phyloP scores from a whole-genome alignment of 306 rosid species.

The Fagus sylvatica region DNA sequence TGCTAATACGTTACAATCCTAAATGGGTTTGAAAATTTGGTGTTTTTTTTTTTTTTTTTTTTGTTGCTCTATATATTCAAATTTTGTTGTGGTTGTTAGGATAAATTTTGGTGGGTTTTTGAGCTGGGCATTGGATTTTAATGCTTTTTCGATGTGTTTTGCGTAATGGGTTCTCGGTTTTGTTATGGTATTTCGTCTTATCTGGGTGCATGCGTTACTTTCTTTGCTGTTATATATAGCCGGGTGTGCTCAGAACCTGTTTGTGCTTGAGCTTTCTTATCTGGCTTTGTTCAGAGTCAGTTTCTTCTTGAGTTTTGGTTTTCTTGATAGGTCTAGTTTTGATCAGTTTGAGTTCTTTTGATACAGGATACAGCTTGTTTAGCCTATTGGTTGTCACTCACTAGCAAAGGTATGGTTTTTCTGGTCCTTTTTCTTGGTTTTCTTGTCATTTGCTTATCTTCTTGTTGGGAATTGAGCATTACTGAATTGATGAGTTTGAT shows the following conservation, averaged over 20 bases:
- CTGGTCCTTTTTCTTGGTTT: neutral
- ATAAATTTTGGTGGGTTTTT: constrained; percentile 11
- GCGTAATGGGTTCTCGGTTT: constrained; percentile 21
- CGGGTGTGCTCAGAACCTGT: constrained; percentile 7
- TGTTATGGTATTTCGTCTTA: constrained; percentile 32
- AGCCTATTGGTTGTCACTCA: neutral
- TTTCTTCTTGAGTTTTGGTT: constrained; percentile 14
- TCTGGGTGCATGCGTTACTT: constrained; percentile 28
- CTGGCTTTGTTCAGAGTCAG: constrained; percentile 1
- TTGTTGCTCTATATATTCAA: constrained; percentile 2
- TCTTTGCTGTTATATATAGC: constrained; percentile 3
- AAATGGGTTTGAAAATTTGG: constrained; percentile 9
- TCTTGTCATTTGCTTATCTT: constrained; percentile 7
- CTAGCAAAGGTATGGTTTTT: constrained; percentile 26
- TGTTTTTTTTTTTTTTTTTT: neutral
- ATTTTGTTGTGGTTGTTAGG: neutral
- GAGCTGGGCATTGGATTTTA: constrained; percentile 22
- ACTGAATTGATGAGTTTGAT: constrained; percentile 12
- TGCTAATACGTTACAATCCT: constrained; percentile 19
- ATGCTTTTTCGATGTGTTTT: constrained; percentile 4
- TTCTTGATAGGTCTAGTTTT: constrained; percentile 17
- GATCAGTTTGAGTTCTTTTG: neutral
- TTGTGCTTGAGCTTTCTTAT: constrained; percentile 30
- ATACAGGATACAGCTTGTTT: constrained; percentile 16
- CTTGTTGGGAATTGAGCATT: neutral